Evolutionary conservation across 2,329 filamentous ascomycete species (phyloP).

Genomic region (Claviceps pazoutovae): DNA sequence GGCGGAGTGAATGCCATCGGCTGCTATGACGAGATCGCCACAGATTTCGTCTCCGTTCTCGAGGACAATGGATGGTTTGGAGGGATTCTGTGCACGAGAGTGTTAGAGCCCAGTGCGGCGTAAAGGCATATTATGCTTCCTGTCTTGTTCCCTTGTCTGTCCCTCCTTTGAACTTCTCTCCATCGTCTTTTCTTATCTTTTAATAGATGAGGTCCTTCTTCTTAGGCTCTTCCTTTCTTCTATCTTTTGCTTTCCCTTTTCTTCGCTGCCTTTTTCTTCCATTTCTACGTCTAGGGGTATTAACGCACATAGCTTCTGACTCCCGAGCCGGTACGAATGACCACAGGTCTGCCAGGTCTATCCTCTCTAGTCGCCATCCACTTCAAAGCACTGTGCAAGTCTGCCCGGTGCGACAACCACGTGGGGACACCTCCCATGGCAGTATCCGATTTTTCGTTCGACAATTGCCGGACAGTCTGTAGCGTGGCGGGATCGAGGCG

Average conservation of each 20-base stretch:
- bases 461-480: slow-evolving; percentile 6
- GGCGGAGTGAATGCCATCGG: slow-evolving; percentile 28
- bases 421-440: neutral
- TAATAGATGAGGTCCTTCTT: neutral
- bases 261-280: neutral
- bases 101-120: neutral
- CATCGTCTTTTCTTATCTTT: no score
- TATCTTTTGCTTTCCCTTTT: neutral
- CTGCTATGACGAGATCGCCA: slow-evolving; percentile 28
- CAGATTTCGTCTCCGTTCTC: slow-evolving; percentile 14
- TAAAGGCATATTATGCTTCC: neutral
- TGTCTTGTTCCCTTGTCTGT: neutral
- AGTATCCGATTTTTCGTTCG: neutral
- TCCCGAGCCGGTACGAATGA: slow-evolving; percentile 10
- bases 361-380: slow-evolving; percentile 17
- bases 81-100: slow-evolving; percentile 11
- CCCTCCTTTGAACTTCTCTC: no score
- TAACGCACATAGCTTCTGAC: neutral
- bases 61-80: slow-evolving; percentile 15
- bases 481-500: slow-evolving; percentile 15
- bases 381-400: slow-evolving; percentile 24
- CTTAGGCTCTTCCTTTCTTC: neutral
- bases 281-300: neutral
- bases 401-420: slow-evolving; percentile 24
- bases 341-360: slow-evolving; percentile 13